Base-by-base conservation (phyloP, 345 rosid species). In the Citrus hindsii region DNA sequence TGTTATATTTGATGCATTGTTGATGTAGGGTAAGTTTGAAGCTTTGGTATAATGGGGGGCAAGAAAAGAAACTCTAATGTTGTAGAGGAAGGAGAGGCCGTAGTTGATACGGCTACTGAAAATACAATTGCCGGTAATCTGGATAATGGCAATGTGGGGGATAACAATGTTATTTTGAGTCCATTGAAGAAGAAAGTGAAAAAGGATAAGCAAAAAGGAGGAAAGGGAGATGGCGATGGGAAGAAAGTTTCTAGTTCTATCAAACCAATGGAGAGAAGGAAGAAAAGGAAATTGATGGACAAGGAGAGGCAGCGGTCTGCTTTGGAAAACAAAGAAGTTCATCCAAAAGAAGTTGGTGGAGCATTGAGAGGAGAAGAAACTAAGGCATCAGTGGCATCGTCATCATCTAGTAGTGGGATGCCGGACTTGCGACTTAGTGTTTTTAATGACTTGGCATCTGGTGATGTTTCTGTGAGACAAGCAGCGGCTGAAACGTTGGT, bases 201-300 rank as follows among this genome's bases (percentile, higher is more conserved):
- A 77, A 87, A 73, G 61, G 83, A 69, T 16, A 70, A 38, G 75
- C 65, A 78, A 71, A 83, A 67, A 62, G 79, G 37, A 56, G 81
- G 18, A 30, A 53, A 14, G 38, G 84, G 21, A 9, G 82, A 76
- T 70, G 83, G 69, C 61, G 77, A 51, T 74, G 71, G 74, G 24
- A 18, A 77, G 33, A 18, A 77, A 22, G 61, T 32, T 78, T 76
- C 89, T 14, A 74, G 76, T 59, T 83, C 88, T 8, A 76, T 83
- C 61, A 86, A 83, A n/a, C 89, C 90, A 6, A 96, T 96, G 99
- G 95, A 96, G 89, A 90, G 89, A 73, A 85, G 75, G 80, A 97
- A 97, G 89, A 90, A 86, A 73, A 84, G 98, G 67, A 94, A 90
- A 87, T 85, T 88, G 62, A 73, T 92, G 55, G 99, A 93, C 76